A percentile compares a stretch with the other conserved stretches of the same genome.
These are phyloP conservation scores for Termitomyces sp. DNA, from an alignment of 768 basidiomycete species.

Conservation along the genomic window DNA sequence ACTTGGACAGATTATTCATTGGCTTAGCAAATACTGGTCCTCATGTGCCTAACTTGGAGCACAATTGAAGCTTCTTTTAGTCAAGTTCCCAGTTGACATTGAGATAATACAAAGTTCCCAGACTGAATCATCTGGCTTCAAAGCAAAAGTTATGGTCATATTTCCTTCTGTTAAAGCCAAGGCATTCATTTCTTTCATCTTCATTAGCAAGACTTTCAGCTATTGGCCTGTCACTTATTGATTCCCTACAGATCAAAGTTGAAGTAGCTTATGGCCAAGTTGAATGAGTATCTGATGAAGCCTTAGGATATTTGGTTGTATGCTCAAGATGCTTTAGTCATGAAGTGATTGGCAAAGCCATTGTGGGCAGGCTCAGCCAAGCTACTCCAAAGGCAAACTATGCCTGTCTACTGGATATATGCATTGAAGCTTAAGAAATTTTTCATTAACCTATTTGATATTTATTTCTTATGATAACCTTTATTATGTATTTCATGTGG, in stretches of 20 bases:
- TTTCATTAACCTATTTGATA: conserved; percentile 21
- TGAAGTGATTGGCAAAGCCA: conserved; percentile 41
- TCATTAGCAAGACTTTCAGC: conserved; percentile 48
- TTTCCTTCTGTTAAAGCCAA: conserved; percentile 55
- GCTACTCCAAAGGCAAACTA: conserved; percentile 61
- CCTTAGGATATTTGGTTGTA: neutral
- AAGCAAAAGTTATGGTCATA: conserved; percentile 49
- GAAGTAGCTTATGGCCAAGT: conserved; percentile 59
- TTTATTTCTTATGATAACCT: conserved; percentile 11
- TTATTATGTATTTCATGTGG: neutral
- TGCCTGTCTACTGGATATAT: conserved; percentile 72
- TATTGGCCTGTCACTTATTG: conserved; percentile 63
- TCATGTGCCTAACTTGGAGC: conserved; percentile 66
- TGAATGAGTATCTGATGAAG: conserved; percentile 39
- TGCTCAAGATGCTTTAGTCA: conserved; percentile 31
- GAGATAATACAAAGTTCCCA: conserved; percentile 27
- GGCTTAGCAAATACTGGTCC: conserved; percentile 67
- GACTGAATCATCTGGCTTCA: conserved; percentile 33
- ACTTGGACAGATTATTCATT: conserved; percentile 51
- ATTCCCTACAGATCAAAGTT: conserved; percentile 48
- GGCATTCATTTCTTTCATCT: conserved; percentile 56
- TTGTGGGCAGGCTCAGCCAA: conserved; percentile 50
- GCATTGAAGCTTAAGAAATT: conserved; percentile 63
- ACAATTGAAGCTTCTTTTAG: conserved; percentile 60
- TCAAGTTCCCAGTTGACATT: conserved; percentile 63